These are phyloP conservation scores for Nigrospora oryzae DNA, from an alignment of 2,329 filamentous ascomycete species.

Conservation along the genomic window DNA sequence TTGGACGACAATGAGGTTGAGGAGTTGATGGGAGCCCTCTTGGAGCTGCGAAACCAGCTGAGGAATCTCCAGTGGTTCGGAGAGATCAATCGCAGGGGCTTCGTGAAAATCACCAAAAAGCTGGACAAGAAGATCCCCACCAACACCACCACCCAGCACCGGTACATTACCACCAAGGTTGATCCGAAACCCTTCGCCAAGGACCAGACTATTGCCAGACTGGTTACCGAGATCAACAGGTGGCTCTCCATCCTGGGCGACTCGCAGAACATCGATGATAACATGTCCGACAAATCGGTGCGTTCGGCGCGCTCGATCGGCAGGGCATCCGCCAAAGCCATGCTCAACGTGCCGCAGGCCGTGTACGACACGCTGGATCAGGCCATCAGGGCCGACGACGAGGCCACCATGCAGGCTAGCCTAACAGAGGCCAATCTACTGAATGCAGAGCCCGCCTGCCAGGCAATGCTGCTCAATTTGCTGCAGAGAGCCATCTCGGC, in stretches of 20 bases:
- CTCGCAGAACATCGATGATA: conserved; percentile 67
- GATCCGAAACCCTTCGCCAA: conserved; percentile 83
- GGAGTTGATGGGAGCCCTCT: conserved; percentile 80
- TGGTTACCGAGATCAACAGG: conserved; percentile 66
- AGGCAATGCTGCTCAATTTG: conserved; percentile 68
- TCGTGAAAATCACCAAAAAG: conserved; percentile 98
- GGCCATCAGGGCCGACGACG: conserved; percentile 62
- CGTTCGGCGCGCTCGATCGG: conserved; percentile 64
- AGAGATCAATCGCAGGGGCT: conserved; percentile 89
- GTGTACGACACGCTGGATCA: conserved; percentile 65
- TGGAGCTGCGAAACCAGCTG: conserved; percentile 80
- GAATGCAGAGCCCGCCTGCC: conserved; percentile 44
- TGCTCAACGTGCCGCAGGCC: conserved; percentile 60
- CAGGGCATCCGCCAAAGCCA: conserved; percentile 66
- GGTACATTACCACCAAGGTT: conserved; percentile 85
- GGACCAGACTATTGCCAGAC: conserved; percentile 42
- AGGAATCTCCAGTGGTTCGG: conserved; percentile 96
- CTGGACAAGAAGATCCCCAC: conserved; percentile 82
- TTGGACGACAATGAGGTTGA: conserved; percentile 85
- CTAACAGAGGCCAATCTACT: conserved; percentile 50
- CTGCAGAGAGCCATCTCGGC: conserved; percentile 69
- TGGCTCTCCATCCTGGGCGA: conserved; percentile 83
- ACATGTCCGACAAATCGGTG: conserved; percentile 63
- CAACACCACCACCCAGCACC: conserved; percentile 66
- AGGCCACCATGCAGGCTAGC: conserved; percentile 42